phyloP scores from a whole-genome alignment of 1,284 basidiomycete genomes.

The Exobasidium cylindrosporum region DNA sequence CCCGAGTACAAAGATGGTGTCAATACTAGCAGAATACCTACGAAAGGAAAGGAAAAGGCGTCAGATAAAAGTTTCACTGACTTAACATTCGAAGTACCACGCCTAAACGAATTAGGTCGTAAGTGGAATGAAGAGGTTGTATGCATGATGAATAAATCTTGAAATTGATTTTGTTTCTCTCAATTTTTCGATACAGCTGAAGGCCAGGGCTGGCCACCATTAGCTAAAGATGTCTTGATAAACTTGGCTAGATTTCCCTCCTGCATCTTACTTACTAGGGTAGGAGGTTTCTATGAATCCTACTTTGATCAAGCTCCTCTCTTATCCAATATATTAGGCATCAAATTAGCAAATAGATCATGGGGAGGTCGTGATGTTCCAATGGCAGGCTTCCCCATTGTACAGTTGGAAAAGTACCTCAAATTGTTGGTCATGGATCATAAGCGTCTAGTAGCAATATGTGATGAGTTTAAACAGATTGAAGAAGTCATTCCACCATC shows the following conservation, averaged over 20 bases:
- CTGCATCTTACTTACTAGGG: conserved; percentile 50
- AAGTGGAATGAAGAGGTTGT: too few species aligned
- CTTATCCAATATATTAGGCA: conserved; percentile 34
- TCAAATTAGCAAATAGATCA: conserved; percentile 43
- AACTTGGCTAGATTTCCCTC: conserved; percentile 42
- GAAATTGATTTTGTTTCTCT: too few species aligned
- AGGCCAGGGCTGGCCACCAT: conserved; percentile 37
- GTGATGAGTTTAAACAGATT: conserved; percentile 41
- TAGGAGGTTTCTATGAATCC: conserved; percentile 54
- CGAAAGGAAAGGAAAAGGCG: not conserved
- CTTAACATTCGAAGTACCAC: not conserved
- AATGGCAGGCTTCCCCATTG: conserved; percentile 52
- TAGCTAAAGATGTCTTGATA: conserved; percentile 41
- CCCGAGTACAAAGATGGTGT: not conserved
- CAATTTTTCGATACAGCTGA: not conserved
- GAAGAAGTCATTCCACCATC: not conserved
- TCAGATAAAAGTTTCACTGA: not conserved
- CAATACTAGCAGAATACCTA: not conserved
- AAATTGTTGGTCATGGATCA: conserved; percentile 49
- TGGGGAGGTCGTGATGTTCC: conserved; percentile 44
- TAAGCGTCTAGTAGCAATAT: conserved; percentile 46
- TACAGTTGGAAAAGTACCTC: conserved; percentile 52
- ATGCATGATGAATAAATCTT: too few species aligned
- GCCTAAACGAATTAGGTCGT: not conserved
- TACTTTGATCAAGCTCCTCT: conserved; percentile 50